A percentile compares a stretch with the other conserved stretches of the same genome.
Evolutionary conservation across 805 yeast species (phyloP).

Genomic region (Pichia membranifaciens): DNA sequence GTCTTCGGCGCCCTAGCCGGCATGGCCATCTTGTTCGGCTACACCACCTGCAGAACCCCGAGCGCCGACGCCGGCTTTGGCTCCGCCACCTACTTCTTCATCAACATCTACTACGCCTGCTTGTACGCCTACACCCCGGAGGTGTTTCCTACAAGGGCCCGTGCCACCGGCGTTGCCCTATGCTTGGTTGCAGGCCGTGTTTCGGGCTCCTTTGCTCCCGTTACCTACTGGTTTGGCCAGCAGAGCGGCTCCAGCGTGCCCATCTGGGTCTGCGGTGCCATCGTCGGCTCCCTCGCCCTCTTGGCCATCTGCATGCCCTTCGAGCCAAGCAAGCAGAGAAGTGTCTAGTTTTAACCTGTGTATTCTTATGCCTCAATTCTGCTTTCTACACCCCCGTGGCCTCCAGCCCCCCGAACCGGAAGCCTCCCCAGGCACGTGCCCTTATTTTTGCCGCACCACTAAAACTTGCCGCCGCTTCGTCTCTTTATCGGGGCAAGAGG

Average conservation of each 20-base stretch:
- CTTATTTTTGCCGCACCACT: no score
- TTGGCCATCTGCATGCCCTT: constrained; percentile 43
- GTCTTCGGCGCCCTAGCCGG: constrained; percentile 45
- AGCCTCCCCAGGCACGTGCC: background rate
- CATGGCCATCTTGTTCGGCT: constrained; percentile 55
- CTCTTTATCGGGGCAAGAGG: no score
- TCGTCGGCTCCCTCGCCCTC: constrained; percentile 43
- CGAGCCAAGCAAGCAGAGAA: constrained; percentile 39
- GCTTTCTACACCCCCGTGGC: no score
- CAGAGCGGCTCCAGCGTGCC: constrained; percentile 49
- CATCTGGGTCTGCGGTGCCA: constrained; percentile 54
- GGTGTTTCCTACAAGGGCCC: constrained; percentile 45
- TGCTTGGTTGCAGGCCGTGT: constrained; percentile 50
- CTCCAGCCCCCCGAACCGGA: background rate
- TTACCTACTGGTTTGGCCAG: constrained; percentile 46
- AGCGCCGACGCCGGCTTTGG: constrained; percentile 48
- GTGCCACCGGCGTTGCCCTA: constrained; percentile 58
- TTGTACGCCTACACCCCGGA: constrained; percentile 66
- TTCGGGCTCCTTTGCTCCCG: constrained; percentile 53
- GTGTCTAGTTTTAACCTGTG: constrained; percentile 20
- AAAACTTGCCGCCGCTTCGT: no score
- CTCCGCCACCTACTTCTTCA: constrained; percentile 42
- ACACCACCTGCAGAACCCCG: constrained; percentile 54
- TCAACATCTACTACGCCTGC: constrained; percentile 50
- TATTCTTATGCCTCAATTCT: no score